A percentile compares a stretch with the other conserved stretches of the same genome.
Evolutionary conservation across 768 basidiomycete species (phyloP).

Genomic region (Nidularia pulvinata): DNA sequence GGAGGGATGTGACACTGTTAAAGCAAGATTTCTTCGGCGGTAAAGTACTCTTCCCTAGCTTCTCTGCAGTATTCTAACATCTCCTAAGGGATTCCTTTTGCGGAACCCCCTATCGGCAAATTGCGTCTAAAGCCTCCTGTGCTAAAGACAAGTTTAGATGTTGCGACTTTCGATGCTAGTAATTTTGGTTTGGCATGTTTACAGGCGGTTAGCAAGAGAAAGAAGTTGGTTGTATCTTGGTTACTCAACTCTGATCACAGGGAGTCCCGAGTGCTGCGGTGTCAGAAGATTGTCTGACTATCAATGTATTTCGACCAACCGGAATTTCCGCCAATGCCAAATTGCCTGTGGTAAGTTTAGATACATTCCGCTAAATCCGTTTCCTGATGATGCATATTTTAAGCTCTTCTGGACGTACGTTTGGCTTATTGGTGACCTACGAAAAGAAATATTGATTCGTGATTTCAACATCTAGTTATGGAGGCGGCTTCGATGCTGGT

Average conservation of each 20-base stretch:
- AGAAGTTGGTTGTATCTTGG: background rate
- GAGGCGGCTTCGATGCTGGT: slow-evolving; percentile 14
- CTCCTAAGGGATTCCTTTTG: slow-evolving; percentile 18
- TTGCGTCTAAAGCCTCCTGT: slow-evolving; percentile 26
- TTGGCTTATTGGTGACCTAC: background rate
- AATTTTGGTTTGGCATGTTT: slow-evolving; percentile 23
- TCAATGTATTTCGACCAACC: slow-evolving; percentile 45
- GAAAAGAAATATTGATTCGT: background rate
- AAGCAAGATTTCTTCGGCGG: slow-evolving; percentile 50
- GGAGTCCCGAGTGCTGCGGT: slow-evolving; percentile 5
- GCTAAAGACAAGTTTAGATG: slow-evolving; percentile 12
- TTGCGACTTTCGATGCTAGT: slow-evolving; percentile 21
- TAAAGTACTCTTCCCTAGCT: slow-evolving; percentile 5
- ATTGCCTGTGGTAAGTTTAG: slow-evolving; percentile 9
- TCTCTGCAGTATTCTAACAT: background rate
- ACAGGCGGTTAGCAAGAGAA: slow-evolving; percentile 13
- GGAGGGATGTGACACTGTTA: slow-evolving; percentile 26
- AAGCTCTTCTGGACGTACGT: background rate
- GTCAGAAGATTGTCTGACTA: slow-evolving; percentile 46
- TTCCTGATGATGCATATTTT: no score
- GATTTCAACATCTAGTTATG: slow-evolving; percentile 3
- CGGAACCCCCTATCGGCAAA: slow-evolving; percentile 23
- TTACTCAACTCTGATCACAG: background rate
- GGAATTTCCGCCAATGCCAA: slow-evolving; percentile 8
- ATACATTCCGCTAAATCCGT: background rate